phyloP scores from a whole-genome alignment of 164 flowering plant species.

The Nelumbo lutea region DNA sequence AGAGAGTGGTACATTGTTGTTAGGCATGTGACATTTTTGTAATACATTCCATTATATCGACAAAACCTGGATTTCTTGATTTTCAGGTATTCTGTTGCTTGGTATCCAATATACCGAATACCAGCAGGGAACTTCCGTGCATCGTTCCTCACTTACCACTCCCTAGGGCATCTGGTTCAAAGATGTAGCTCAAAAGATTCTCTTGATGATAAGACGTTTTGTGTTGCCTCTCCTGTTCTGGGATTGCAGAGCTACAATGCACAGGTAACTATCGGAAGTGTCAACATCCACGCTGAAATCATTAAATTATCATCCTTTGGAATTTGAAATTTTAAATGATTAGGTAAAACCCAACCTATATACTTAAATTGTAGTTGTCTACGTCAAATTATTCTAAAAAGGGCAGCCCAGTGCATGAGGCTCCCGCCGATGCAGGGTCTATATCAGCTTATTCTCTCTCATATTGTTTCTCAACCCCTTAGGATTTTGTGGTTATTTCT shows the following conservation, averaged over 20 bases:
- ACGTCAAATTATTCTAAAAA: no score
- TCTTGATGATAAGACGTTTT: conserved; percentile 13
- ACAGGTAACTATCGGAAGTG: conserved; percentile 38
- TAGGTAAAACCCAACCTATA: not conserved
- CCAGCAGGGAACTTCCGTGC: conserved; percentile 65
- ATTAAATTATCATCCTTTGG: not conserved
- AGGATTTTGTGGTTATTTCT: no score
- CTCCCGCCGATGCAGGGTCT: no score
- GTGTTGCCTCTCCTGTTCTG: conserved; percentile 52
- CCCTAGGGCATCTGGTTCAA: conserved; percentile 53
- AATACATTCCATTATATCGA: not conserved
- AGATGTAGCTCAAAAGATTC: conserved; percentile 24
- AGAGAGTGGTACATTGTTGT: conserved; percentile 13
- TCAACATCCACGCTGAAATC: not conserved
- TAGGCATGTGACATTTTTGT: not conserved
- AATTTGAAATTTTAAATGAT: not conserved
- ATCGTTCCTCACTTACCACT: conserved; percentile 78
- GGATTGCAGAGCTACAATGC: conserved; percentile 77
- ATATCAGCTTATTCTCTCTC: no score
- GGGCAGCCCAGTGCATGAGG: no score
- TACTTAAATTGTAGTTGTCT: no score
- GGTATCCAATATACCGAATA: conserved; percentile 89
- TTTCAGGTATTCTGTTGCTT: conserved; percentile 81
- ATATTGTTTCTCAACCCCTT: no score
- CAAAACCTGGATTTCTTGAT: not conserved